Base-by-base conservation (phyloP, 2,329 filamentous ascomycete species). In the Xylariaceae sp. region DNA sequence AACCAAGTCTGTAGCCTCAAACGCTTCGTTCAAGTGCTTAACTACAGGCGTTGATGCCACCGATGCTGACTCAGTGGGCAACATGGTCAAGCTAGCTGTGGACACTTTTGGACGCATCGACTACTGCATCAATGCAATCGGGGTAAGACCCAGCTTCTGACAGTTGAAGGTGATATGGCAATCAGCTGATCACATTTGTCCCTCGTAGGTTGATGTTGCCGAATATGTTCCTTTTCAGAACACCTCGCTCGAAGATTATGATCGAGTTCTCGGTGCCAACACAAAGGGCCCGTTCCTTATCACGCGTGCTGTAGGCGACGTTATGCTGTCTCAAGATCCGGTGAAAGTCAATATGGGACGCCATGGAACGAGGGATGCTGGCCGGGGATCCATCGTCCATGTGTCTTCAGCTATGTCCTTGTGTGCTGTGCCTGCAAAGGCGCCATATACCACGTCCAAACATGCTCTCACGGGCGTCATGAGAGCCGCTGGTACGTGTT, bases 341-440 rank as follows among this genome's bases (percentile, higher is more conserved):
- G 14, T 17, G 11, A 16, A n/a, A 11, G 29, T 52, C 19, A 19
- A 50, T 22, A 39, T 57, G 3, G 47, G 48, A 4, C 43, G 56
- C 22, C 56, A 49, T 27, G 56, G 54, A 3, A 16, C 4, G 4
- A 42, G 47, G 19, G 50, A 56, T 14, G 16, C 45, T 8, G 55
- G 54, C 3, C 57, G 62, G 42, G 62, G 62, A 22, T 56, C 57
- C 22, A 64, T 64, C 35, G 55, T 65, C 12, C 62, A 62, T 35
- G 49, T 58, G 8, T 56, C 57, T 29, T 63, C 59, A 3, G 42
- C 56, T 3, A 55, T 59, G 48, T 53, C 57, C 2, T 12, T 54
- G 4, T 44, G 48, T 21, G 52, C 56, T 7, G 48, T 60, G 2
- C 42, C 47, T 4, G 40, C 33, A 4, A 55, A 55, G 27, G 37